Evolutionary conservation across 768 basidiomycete species (phyloP), one percentile per base, ranked within the genome.

Genomic region (Lactarius akahatsu): DNA sequence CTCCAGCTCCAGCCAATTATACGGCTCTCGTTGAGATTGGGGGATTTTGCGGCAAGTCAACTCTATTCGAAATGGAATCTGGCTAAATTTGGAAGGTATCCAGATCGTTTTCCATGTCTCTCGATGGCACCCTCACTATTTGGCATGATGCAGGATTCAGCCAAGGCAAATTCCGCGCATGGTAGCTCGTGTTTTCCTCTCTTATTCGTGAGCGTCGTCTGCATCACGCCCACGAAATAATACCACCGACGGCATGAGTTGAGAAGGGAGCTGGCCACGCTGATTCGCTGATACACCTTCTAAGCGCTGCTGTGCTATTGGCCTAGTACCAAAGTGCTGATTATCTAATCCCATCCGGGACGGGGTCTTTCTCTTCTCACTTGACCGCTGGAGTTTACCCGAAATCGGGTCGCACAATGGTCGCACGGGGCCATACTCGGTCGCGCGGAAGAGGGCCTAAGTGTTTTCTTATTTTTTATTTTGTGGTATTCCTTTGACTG

Each of bases 31-130:
- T 59, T 32, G 6, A 40, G 56, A 36, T n/a, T 34, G 52, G 54
- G 38, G 52, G 28, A 36, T 65, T 65, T 63, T 63, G 66, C 66
- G 66, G 66, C 62, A 67, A 63, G 66, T 63, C 66, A 67, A 67
- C 66, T 67, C 66, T 67, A 67, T 67, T 67, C 62, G 62, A 40
- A 38, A 67, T 67, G 66, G 66, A 67, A 67, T 57, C 30, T 36
- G 50, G 57, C 57, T 26, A 20, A 34, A 16, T 59, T 67, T 59
- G 66, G 66, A 32, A 63, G 16, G 41, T 41, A 59, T 26, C 62
- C 50, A 67, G 62, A 67, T 63, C 57, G 62, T 13, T 23, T 67
- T 67, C 62, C 66, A 67, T 67, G 28, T 52, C 26, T 62, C 52
- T 43, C 62, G 62, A 63, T 63, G 62, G 62, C 62, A 55, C 62